phyloP scores from a whole-genome alignment of 108 stramenopile species.

The Pseudonitzschia multiseries region DNA sequence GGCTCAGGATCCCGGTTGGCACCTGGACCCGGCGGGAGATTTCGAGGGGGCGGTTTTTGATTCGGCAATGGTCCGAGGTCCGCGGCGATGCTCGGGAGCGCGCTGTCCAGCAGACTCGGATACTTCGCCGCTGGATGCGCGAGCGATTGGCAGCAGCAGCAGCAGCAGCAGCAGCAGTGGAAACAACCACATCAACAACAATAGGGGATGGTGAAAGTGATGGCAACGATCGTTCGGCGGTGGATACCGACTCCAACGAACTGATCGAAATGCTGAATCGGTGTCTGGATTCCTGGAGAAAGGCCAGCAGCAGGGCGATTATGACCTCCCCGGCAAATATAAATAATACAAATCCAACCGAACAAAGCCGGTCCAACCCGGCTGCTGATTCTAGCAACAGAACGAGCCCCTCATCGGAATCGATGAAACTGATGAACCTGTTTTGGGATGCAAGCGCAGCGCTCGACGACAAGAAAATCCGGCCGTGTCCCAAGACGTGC shows the following conservation, averaged over 20 bases:
- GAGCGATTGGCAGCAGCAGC: neutral
- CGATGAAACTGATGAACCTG: constrained; percentile 6
- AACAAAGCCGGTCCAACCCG: neutral
- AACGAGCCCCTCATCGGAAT: neutral
- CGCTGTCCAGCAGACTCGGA: constrained; percentile 6
- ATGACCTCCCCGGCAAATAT: no score
- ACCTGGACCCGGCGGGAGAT: constrained; percentile 6
- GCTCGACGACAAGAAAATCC: neutral
- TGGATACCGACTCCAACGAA: constrained; percentile 5
- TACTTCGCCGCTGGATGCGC: constrained; percentile 15
- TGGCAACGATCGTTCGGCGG: no score
- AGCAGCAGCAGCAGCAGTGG: neutral
- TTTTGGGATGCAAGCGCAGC: neutral
- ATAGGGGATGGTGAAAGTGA: no score
- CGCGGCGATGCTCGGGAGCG: neutral
- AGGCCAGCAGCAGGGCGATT: neutral
- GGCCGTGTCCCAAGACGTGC: constrained; percentile 18
- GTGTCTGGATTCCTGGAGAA: constrained; percentile 27
- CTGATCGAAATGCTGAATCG: constrained; percentile 18
- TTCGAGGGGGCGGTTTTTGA: constrained; percentile 12
- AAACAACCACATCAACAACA: no score
- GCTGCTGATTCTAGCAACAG: no score
- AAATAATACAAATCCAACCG: no score
- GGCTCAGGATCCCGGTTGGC: constrained; percentile 8
- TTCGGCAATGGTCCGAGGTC: constrained; percentile 17